Conservation (phyloP, 805 yeast species). For the Monosporozyma aerobia region DNA sequence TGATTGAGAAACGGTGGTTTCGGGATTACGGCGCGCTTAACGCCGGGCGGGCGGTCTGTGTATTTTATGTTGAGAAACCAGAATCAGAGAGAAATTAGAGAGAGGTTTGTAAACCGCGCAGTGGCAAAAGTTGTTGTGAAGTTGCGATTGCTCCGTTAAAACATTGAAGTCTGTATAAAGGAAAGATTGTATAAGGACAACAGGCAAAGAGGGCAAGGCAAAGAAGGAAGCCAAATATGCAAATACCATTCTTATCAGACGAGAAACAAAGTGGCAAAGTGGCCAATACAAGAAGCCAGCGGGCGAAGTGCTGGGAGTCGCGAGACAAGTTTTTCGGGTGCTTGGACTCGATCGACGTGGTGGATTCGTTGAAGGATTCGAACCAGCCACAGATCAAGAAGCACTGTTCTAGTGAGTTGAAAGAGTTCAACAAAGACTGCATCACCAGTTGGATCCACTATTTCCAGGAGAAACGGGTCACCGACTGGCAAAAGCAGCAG, state of each 20-base stretch:
- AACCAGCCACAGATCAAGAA: conserved; percentile 37
- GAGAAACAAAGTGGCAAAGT: neutral
- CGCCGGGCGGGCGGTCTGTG: neutral
- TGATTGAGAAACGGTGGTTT: no score
- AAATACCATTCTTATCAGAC: neutral
- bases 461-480: conserved; percentile 82
- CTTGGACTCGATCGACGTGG: conserved; percentile 55
- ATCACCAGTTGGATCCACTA: conserved; percentile 82
- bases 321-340: conserved; percentile 74
- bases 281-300: conserved; percentile 11
- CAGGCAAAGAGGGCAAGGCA: no score
- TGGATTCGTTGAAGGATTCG: conserved; percentile 43
- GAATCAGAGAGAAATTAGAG: no score
- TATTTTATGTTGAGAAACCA: no score
- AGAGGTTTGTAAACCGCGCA: neutral
- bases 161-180: no score
- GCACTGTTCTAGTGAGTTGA: conserved; percentile 50
- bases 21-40: neutral
- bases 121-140: neutral
- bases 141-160: no score
- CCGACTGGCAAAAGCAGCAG: conserved; percentile 39
- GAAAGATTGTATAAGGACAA: no score
- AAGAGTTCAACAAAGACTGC: conserved; percentile 63
- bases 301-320: conserved; percentile 83
- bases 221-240: neutral